phyloP scores from a whole-genome alignment of 768 basidiomycete genomes.

The Suillus luteus region DNA sequence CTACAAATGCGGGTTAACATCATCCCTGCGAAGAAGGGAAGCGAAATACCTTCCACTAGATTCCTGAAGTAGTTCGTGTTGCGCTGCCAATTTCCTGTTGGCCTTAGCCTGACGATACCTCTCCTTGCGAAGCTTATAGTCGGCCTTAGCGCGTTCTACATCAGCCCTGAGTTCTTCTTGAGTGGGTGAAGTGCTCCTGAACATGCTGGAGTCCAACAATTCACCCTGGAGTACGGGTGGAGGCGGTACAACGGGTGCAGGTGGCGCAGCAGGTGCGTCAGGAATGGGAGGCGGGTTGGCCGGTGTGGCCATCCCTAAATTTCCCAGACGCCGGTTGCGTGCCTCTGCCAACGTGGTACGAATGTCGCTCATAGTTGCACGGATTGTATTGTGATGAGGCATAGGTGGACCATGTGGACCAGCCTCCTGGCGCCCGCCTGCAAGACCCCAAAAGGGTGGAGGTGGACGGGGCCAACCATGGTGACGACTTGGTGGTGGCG shows the following conservation, averaged over 20 bases:
- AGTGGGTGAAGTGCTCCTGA: slow-evolving; percentile 9
- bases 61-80: slow-evolving; percentile 22
- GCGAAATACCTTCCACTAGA: slow-evolving; percentile 29
- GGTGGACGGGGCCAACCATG: slow-evolving; percentile 7
- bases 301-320: neutral
- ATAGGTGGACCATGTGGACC: neutral
- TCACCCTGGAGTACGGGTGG: neutral
- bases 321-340: slow-evolving; percentile 7
- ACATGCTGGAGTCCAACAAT: neutral
- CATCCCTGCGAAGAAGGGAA: neutral
- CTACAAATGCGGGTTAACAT: slow-evolving; percentile 12
- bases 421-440: neutral
- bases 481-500: slow-evolving; percentile 4
- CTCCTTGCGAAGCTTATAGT: slow-evolving; percentile 73
- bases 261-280: neutral
- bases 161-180: slow-evolving; percentile 36
- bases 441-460: neutral
- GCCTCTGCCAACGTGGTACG: slow-evolving; percentile 6
- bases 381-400: neutral
- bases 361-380: neutral
- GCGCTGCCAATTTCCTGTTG: slow-evolving; percentile 43
- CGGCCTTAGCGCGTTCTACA: slow-evolving; percentile 65
- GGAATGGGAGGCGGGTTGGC: neutral
- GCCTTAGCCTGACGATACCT: slow-evolving; percentile 62
- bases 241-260: neutral